A percentile compares a stretch with the other conserved stretches of the same genome.
These are phyloP conservation scores for Aspergillus bombycis DNA, from an alignment of 2,329 filamentous ascomycete species.

Conservation along the genomic window DNA sequence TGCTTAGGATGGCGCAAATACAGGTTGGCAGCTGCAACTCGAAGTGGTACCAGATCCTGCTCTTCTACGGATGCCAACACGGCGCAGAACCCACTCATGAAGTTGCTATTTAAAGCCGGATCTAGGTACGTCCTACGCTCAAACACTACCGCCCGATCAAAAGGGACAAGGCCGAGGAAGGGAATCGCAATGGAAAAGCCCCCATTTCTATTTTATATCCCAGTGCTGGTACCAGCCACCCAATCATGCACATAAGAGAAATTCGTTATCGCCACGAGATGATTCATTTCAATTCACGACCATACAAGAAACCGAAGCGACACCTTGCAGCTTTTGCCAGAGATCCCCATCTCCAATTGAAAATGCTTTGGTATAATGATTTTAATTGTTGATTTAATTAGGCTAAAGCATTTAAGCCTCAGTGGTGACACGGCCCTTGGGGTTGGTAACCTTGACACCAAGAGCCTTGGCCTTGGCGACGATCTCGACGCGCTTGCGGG, in stretches of 20 bases:
- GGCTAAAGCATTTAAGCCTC: conserved; percentile 69
- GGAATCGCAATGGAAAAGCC: not conserved
- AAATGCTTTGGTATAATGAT: conserved; percentile 16
- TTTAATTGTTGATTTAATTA: conserved; percentile 25
- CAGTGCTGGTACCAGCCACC: conserved; percentile 1
- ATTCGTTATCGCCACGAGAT: conserved; percentile 17
- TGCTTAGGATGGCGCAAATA: not conserved
- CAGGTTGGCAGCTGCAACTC: not conserved
- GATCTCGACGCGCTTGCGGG: conserved; percentile 98
- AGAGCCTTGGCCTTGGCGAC: conserved; percentile 96
- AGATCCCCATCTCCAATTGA: conserved; percentile 9
- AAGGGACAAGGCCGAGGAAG: not conserved
- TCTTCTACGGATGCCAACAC: too few relatives aligned
- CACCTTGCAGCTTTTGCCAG: conserved; percentile 10
- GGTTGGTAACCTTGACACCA: conserved; percentile 99
- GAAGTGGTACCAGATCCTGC: not conserved
- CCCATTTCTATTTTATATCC: conserved; percentile 2
- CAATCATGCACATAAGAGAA: conserved; percentile 8
- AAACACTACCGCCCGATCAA: not conserved
- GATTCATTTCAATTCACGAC: conserved; percentile 17
- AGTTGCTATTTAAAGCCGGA: not conserved
- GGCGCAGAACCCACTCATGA: not conserved
- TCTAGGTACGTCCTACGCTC: not conserved
- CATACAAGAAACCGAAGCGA: conserved; percentile 18
- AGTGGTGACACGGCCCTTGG: conserved; percentile 97